These are phyloP conservation scores for Aspergillus sergii DNA, from an alignment of 2,329 filamentous ascomycete species.

Conservation along the genomic window DNA sequence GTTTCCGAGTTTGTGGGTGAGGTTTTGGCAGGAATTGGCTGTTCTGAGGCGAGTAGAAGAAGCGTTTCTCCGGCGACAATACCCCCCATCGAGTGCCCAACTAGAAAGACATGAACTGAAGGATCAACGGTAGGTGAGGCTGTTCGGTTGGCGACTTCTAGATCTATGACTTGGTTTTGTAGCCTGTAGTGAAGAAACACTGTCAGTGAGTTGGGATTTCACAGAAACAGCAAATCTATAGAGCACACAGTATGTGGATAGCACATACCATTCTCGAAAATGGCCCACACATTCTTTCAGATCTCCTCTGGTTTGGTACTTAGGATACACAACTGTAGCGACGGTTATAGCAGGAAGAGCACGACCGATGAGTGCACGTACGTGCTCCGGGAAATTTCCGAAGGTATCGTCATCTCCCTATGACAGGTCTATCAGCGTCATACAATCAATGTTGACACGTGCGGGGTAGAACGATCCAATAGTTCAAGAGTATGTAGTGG, in stretches of 20 bases:
- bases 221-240: not conserved
- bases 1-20: constrained; percentile 23
- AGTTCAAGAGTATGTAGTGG: not conserved
- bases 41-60: constrained; percentile 71
- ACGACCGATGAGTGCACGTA: constrained; percentile 45
- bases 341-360: constrained; percentile 47
- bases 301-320: constrained; percentile 53
- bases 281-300: constrained; percentile 48
- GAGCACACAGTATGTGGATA: no score
- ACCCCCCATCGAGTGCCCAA: constrained; percentile 90
- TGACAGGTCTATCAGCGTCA: constrained; percentile 2
- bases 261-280: constrained; percentile 51
- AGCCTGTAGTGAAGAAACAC: constrained; percentile 58
- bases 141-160: constrained; percentile 81
- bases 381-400: constrained; percentile 47
- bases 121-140: constrained; percentile 84
- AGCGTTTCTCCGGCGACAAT: constrained; percentile 91
- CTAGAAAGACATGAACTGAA: constrained; percentile 76
- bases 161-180: constrained; percentile 87
- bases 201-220: not conserved
- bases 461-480: not conserved
- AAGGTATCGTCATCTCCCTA: constrained; percentile 55
- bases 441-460: constrained; percentile 1
- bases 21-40: constrained; percentile 47
- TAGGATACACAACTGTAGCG: constrained; percentile 48